These are phyloP conservation scores for Silybum marianum DNA, from an alignment of 129 eudicot genomes.

Conservation along the genomic window DNA sequence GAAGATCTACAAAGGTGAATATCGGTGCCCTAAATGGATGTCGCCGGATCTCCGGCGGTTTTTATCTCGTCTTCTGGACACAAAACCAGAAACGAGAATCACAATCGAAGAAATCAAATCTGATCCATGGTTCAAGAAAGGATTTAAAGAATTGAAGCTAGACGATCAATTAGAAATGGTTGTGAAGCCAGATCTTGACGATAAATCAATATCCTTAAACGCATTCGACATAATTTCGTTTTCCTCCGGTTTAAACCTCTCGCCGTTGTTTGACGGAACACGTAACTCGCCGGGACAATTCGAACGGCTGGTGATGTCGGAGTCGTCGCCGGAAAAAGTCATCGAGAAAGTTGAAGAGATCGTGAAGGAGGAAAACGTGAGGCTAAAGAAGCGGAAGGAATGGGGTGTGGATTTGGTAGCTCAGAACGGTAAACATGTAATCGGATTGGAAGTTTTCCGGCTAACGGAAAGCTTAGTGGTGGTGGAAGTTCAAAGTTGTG, in stretches of 20 bases:
- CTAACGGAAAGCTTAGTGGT: conserved; percentile 57
- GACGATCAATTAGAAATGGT: conserved; percentile 12
- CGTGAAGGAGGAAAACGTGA: conserved; percentile 37
- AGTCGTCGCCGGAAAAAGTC: conserved; percentile 48
- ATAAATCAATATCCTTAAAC: conserved; percentile 42
- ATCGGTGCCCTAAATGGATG: conserved; percentile 70
- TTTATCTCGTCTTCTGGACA: conserved; percentile 59
- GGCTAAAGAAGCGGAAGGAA: conserved; percentile 41
- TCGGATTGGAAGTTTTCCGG: conserved; percentile 55
- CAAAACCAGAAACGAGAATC: conserved; percentile 68
- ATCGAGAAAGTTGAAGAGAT: conserved; percentile 45
- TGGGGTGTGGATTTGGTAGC: conserved; percentile 56
- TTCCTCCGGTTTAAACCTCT: conserved; percentile 63
- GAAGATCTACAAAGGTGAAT: conserved; percentile 84
- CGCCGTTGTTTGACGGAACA: conserved; percentile 52
- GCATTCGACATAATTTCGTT: conserved; percentile 78
- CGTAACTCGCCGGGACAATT: conserved; percentile 28
- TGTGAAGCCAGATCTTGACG: conserved; percentile 17
- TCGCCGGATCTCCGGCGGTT: conserved; percentile 65
- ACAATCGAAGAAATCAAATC: conserved; percentile 55
- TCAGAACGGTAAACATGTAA: conserved; percentile 45
- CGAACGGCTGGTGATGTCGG: conserved; percentile 46
- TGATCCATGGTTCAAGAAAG: conserved; percentile 76
- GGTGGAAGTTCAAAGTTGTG: conserved; percentile 56
- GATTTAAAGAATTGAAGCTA: conserved; percentile 35